Evolutionary conservation across 352 stramenopile species (phyloP).

Genomic region (Globisporangium rhizosaccharum): DNA sequence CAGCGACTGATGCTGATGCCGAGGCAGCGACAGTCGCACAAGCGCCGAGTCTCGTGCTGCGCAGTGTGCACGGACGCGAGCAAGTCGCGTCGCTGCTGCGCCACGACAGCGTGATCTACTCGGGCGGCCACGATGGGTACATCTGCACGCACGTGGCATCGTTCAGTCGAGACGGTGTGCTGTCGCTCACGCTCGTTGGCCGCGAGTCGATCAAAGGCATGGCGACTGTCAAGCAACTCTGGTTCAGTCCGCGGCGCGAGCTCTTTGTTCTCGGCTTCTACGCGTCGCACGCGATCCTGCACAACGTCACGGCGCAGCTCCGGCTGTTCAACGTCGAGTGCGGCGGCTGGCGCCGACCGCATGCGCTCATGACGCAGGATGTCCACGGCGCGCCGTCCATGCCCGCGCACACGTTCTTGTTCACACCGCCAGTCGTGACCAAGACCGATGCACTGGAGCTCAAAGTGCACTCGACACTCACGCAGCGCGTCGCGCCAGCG

Average conservation of each 20-base stretch:
- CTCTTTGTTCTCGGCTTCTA: conserved; percentile 85
- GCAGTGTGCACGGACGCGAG: conserved; percentile 56
- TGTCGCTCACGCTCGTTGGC: conserved; percentile 31
- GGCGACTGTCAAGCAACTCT: conserved; percentile 69
- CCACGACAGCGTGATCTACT: conserved; percentile 39
- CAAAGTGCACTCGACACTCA: conserved; percentile 60
- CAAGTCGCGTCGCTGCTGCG: conserved; percentile 59
- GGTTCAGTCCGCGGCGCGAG: conserved; percentile 27
- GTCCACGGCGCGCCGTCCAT: conserved; percentile 17
- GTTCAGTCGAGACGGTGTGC: conserved; percentile 12
- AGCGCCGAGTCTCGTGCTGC: conserved; percentile 29
- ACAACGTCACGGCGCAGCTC: conserved; percentile 72
- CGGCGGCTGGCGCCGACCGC: conserved; percentile 77
- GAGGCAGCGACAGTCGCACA: neutral
- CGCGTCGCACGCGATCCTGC: conserved; percentile 56
- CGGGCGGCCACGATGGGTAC: conserved; percentile 77
- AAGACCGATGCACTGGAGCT: conserved; percentile 47
- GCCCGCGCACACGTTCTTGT: conserved; percentile 58
- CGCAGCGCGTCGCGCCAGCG: neutral
- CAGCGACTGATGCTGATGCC: neutral
- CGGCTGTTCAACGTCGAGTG: conserved; percentile 73
- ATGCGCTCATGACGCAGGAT: conserved; percentile 34
- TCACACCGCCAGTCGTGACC: conserved; percentile 47
- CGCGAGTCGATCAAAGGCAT: conserved; percentile 77
- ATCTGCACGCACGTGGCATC: conserved; percentile 56